Percentiles rank a stretch among this genome's conserved stretches.
These are phyloP conservation scores for Lentinula boryana DNA, from an alignment of 768 basidiomycete genomes.

Conservation along the genomic window DNA sequence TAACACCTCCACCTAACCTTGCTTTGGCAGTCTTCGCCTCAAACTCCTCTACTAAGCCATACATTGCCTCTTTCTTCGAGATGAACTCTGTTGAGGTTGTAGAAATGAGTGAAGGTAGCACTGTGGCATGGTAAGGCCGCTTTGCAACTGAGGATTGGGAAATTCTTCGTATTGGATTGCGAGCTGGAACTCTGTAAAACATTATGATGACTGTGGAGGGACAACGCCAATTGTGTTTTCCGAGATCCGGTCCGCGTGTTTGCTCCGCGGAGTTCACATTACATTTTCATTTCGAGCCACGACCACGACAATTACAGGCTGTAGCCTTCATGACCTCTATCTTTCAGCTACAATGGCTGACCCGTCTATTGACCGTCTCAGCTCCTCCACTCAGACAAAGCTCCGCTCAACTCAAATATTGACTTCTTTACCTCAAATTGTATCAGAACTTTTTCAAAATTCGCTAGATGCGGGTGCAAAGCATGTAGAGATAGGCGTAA, in stretches of 20 bases:
- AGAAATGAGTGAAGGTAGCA: conserved; percentile 69
- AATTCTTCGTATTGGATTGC: background rate
- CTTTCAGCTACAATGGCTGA: background rate
- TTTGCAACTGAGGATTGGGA: background rate
- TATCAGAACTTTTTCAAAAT: conserved; percentile 88
- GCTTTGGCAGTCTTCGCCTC: conserved; percentile 53
- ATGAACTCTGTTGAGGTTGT: conserved; percentile 66
- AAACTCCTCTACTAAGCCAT: conserved; percentile 57
- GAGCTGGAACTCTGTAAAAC: background rate
- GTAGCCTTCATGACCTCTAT: background rate
- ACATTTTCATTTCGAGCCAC: background rate
- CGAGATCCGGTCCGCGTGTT: background rate
- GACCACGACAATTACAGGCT: background rate
- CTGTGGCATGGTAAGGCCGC: conserved; percentile 56
- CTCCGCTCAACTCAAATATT: conserved; percentile 83
- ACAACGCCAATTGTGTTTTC: too few species aligned
- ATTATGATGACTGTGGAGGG: background rate
- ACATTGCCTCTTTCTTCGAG: conserved; percentile 64
- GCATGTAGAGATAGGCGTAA: conserved; percentile 64
- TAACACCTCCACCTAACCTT: conserved; percentile 68
- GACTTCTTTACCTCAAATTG: conserved; percentile 71
- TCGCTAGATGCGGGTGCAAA: conserved; percentile 75
- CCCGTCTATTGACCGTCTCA: conserved; percentile 39
- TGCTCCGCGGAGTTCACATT: background rate
- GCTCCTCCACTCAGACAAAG: conserved; percentile 55